Percentiles rank a stretch among this genome's conserved stretches.
phyloP scores from a whole-genome alignment of 768 basidiomycete species.

The Tylopilus rubrobrunneus region DNA sequence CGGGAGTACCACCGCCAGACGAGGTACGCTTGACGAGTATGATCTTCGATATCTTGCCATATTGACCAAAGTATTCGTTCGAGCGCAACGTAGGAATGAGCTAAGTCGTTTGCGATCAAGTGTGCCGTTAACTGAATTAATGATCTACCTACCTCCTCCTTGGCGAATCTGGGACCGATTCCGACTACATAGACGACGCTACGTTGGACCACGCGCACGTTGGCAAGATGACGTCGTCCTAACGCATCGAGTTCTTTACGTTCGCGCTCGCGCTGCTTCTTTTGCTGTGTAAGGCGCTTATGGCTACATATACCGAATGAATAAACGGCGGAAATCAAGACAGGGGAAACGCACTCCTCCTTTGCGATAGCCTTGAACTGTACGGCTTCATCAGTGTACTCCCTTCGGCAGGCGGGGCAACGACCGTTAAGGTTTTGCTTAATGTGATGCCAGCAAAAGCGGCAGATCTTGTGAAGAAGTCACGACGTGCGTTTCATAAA shows the following conservation, averaged over 20 bases:
- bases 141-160: conserved; percentile 77
- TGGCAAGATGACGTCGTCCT: conserved; percentile 81
- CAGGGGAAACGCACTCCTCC: conserved; percentile 75
- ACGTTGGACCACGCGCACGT: conserved; percentile 94
- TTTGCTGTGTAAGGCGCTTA: conserved; percentile 91
- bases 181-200: conserved; percentile 96
- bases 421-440: conserved; percentile 92
- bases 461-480: conserved; percentile 72
- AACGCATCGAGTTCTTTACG: conserved; percentile 90
- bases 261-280: conserved; percentile 91
- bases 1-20: conserved; percentile 65
- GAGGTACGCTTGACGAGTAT: conserved; percentile 86
- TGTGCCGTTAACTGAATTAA: neutral
- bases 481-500: conserved; percentile 15
- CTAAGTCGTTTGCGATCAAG: conserved; percentile 35
- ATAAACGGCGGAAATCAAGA: conserved; percentile 1
- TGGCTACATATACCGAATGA: conserved; percentile 51
- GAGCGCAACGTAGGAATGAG: conserved; percentile 90
- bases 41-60: conserved; percentile 96
- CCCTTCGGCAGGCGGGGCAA: conserved; percentile 93
- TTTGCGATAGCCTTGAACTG: conserved; percentile 94
- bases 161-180: conserved; percentile 88
- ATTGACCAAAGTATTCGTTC: conserved; percentile 96
- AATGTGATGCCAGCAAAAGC: conserved; percentile 99
- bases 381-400: conserved; percentile 88